phyloP scores from a whole-genome alignment of 2,329 filamentous ascomycete genomes.

The Ascochyta pisi region DNA sequence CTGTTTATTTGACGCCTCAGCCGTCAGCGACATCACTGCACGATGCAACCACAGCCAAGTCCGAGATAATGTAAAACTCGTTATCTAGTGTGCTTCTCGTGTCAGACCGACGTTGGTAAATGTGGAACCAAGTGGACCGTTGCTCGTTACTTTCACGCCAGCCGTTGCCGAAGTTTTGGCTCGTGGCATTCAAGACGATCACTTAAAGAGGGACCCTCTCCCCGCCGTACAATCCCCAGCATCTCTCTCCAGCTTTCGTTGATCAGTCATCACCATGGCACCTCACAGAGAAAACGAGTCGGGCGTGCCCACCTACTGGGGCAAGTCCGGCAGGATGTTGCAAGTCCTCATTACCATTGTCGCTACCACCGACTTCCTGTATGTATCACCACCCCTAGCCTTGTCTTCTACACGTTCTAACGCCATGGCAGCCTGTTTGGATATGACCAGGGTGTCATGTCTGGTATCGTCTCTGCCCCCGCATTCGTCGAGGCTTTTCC shows the following conservation, averaged over 20 bases:
- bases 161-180: constrained; percentile 24
- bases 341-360: constrained; percentile 50
- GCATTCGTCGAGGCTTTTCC: constrained; percentile 48
- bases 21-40: constrained; percentile 29
- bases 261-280: constrained; percentile 31
- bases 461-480: constrained; percentile 50
- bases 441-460: constrained; percentile 55
- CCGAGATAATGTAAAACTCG: constrained; percentile 37
- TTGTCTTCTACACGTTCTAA: too few species aligned
- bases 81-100: constrained; percentile 40
- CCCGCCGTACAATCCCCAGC: constrained; percentile 28
- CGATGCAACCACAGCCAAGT: constrained; percentile 39
- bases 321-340: constrained; percentile 37
- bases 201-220: constrained; percentile 35
- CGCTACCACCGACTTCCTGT: constrained; percentile 55
- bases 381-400: too few species aligned
- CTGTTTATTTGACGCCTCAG: constrained; percentile 36
- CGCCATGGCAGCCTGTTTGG: constrained; percentile 48
- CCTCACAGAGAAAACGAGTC: constrained; percentile 32
- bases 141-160: constrained; percentile 19
- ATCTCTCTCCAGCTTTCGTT: constrained; percentile 29
- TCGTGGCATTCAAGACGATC: constrained; percentile 24
- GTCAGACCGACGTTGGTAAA: constrained; percentile 29
- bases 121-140: constrained; percentile 32
- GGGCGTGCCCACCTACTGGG: constrained; percentile 41